Evolutionary conservation across 768 basidiomycete species (phyloP).

Genomic region (Epithele typhae): DNA sequence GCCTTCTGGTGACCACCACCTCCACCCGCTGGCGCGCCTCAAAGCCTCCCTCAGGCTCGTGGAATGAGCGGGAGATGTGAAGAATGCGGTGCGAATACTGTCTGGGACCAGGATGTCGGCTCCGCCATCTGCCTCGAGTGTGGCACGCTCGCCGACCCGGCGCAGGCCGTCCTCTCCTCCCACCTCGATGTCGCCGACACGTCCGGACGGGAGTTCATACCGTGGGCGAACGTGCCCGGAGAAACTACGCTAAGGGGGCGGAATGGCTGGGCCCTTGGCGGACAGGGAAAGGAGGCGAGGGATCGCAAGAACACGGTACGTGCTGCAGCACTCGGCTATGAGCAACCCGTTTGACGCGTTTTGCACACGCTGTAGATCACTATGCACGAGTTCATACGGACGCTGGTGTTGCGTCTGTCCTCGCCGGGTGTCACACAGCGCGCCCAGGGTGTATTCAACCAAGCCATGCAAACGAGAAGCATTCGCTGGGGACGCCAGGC

Average conservation of each 20-base stretch:
- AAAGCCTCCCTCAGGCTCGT: neutral
- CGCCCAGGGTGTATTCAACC: conserved; percentile 63
- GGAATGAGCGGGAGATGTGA: conserved; percentile 37
- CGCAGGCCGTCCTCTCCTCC: conserved; percentile 55
- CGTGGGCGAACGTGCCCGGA: conserved; percentile 22
- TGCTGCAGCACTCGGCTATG: conserved; percentile 2
- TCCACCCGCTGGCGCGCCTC: neutral
- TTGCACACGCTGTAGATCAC: conserved; percentile 52
- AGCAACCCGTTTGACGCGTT: conserved; percentile 12
- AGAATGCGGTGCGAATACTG: conserved; percentile 49
- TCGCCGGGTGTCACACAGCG: conserved; percentile 60
- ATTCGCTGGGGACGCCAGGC: conserved; percentile 76
- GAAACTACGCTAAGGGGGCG: conserved; percentile 40
- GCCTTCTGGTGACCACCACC: conserved; percentile 9
- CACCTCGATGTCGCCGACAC: conserved; percentile 34
- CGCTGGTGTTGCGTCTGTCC: conserved; percentile 54
- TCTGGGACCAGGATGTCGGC: conserved; percentile 54
- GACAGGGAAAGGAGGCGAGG: conserved; percentile 62
- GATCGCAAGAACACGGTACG: conserved; percentile 59
- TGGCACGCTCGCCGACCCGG: conserved; percentile 63
- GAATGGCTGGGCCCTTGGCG: conserved; percentile 57
- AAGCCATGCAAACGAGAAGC: conserved; percentile 51
- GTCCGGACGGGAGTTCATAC: conserved; percentile 28
- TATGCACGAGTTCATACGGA: conserved; percentile 59
- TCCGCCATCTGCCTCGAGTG: conserved; percentile 67